Evolutionary conservation across 2,329 filamentous ascomycete species (phyloP), one percentile per base, ranked within the genome.

Genomic region (Paraphaeosphaeria sporulosa): DNA sequence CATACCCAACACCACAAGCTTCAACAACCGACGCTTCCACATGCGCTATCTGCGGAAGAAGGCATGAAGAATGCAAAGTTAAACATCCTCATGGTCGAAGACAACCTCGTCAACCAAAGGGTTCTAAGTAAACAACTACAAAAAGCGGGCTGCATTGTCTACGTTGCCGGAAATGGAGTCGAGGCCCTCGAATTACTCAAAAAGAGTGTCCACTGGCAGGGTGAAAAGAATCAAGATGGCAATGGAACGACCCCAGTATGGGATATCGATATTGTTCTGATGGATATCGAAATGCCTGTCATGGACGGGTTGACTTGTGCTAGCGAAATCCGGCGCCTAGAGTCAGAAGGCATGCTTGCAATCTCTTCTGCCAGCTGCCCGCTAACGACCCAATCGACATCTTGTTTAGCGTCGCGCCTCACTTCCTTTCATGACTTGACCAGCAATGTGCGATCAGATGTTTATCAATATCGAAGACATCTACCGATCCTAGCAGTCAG

Each of bases 91-190:
- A 68, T 78, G 1, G 75, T 78, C 2, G 74, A 76, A 59, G 79
- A 81, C 57, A 80, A 81, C 48, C 58, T 79, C 5, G 69, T 80
- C 44, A 81, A 81, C 53, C 78, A 81, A 55, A 75, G 72, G 15
- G 78, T 81, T 3, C 70, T 81, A 19, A 64, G 70, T 19, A 79
- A 76, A 59, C 78, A 80, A 30, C 66, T 81, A 17, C 58, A 69
- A 10, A 76, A 75, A 46, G 66, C 72, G 10, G 74, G 76, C 3
- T 78, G 74, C 68, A 71, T 65, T 8, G 71, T 80, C 23, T 64
- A 68, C 36, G 73, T 80, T 8, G 79, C 76, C 19, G 72, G 72
- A 5, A 71, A 81, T 52, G 79, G 79, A 5, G 60, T 66, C 27
- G 77, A 81, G 62, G 78, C 79, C 1, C 61, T 80, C 0, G 71